These are phyloP conservation scores for Schizophyllum commune DNA, from an alignment of 1,284 basidiomycete species.

Conservation along the genomic window DNA sequence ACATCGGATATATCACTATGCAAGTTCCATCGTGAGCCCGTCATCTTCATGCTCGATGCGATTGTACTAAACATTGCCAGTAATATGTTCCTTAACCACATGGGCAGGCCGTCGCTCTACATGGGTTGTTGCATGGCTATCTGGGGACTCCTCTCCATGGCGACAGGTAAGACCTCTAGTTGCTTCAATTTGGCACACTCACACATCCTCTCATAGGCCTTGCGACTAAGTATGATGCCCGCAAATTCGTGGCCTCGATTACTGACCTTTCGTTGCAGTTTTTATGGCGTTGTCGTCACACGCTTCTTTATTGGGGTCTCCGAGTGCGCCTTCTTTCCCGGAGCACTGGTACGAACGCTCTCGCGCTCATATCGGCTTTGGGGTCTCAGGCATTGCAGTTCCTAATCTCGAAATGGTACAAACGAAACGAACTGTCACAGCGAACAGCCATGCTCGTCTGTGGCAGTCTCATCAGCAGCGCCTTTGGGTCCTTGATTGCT, in stretches of 20 bases:
- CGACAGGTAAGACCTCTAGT: conserved; percentile 37
- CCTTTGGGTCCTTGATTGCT: conserved; percentile 77
- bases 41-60: not conserved
- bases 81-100: conserved; percentile 67
- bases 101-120: conserved; percentile 68
- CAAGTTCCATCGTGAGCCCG: conserved; percentile 65
- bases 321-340: conserved; percentile 75
- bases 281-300: conserved; percentile 58
- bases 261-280: conserved; percentile 30
- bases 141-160: conserved; percentile 62
- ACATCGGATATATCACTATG: conserved; percentile 75
- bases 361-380: not conserved
- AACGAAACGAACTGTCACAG: conserved; percentile 56
- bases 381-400: conserved; percentile 23
- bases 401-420: conserved; percentile 73
- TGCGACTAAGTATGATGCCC: conserved; percentile 38
- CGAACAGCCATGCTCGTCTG: conserved; percentile 69
- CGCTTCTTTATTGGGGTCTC: conserved; percentile 69
- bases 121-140: conserved; percentile 47
- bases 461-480: conserved; percentile 73
- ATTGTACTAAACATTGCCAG: conserved; percentile 22
- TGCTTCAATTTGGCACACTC: not conserved
- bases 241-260: not conserved
- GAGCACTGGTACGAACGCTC: conserved; percentile 27
- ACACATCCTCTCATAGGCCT: conserved; percentile 31